These are phyloP conservation scores for Yamadazyma pseudoaaseri DNA, from an alignment of 1,139 yeast genomes.

Conservation along the genomic window DNA sequence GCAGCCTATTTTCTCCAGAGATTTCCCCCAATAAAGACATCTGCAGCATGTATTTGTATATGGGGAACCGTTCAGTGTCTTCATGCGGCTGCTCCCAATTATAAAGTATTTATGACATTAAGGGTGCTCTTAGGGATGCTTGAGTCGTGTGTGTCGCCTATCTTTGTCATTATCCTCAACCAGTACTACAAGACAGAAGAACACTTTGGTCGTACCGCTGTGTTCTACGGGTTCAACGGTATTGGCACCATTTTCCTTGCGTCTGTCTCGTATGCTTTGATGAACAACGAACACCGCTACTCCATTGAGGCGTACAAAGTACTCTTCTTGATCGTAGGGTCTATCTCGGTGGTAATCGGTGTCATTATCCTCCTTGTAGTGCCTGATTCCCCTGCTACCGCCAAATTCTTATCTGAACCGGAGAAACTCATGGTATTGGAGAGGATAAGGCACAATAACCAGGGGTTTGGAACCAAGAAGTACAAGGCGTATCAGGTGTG, in stretches of 20 bases:
- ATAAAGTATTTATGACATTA: conserved; percentile 24
- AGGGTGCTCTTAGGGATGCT: conserved; percentile 45
- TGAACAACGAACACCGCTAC: conserved; percentile 14
- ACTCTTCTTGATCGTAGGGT: conserved; percentile 31
- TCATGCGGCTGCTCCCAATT: conserved; percentile 20
- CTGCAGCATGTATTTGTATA: conserved; percentile 14
- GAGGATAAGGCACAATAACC: conserved; percentile 37
- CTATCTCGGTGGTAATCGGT: conserved; percentile 27
- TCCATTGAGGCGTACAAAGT: conserved; percentile 33
- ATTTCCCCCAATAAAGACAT: conserved; percentile 30
- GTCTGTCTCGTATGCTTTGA: conserved; percentile 18
- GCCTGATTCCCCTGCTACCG: conserved; percentile 30
- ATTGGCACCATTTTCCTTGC: conserved; percentile 23
- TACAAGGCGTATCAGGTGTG: conserved; percentile 54
- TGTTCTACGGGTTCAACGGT: conserved; percentile 16
- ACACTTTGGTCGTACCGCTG: conserved; percentile 19
- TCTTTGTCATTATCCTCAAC: conserved; percentile 46
- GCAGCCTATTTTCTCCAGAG: conserved; percentile 40
- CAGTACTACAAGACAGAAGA: conserved; percentile 22
- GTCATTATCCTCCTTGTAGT: conserved; percentile 21
- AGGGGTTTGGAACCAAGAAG: conserved; percentile 57
- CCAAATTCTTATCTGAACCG: conserved; percentile 40
- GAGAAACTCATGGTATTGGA: conserved; percentile 44
- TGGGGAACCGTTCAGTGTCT: conserved; percentile 6
- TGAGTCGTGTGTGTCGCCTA: conserved; percentile 53